Conservation (phyloP, 306 rosid species). For the Pyrus communis region DNA sequence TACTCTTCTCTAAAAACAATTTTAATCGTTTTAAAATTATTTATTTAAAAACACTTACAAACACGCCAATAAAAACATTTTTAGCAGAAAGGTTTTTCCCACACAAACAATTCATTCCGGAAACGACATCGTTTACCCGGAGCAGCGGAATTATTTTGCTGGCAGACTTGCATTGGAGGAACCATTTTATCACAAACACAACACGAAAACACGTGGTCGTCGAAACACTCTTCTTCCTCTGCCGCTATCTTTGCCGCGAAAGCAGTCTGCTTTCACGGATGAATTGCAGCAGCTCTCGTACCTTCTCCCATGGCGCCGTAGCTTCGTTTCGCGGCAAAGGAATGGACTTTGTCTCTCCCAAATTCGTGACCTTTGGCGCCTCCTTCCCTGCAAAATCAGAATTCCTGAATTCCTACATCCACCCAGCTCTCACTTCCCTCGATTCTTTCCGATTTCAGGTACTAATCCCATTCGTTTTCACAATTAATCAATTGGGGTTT, state of each 20-base stretch:
- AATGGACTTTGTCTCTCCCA: slow-evolving; percentile 10
- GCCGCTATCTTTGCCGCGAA: background rate
- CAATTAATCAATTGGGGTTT: background rate
- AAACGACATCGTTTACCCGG: too few species aligned
- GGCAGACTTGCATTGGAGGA: too few species aligned
- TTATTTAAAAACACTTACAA: too few species aligned
- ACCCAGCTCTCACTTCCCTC: slow-evolving; percentile 38
- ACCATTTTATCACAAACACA: too few species aligned
- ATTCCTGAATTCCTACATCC: slow-evolving; percentile 13
- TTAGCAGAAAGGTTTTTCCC: too few species aligned
- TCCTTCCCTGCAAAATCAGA: slow-evolving; percentile 23
- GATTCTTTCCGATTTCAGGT: slow-evolving; percentile 49
- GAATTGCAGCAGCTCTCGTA: background rate
- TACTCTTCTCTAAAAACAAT: too few species aligned
- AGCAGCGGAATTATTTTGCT: too few species aligned
- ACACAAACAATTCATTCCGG: too few species aligned
- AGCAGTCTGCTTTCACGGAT: background rate
- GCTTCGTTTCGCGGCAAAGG: slow-evolving; percentile 26
- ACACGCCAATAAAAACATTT: too few species aligned
- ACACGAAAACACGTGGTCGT: background rate
- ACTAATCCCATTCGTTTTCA: background rate
- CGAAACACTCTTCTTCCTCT: background rate
- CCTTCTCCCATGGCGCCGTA: slow-evolving; percentile 16
- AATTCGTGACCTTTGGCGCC: slow-evolving; percentile 6
- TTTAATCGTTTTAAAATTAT: too few species aligned